These are phyloP conservation scores for Asterella californica DNA, from an alignment of 225 moss, liverwort and hornwort genomes.

Conservation along the genomic window DNA sequence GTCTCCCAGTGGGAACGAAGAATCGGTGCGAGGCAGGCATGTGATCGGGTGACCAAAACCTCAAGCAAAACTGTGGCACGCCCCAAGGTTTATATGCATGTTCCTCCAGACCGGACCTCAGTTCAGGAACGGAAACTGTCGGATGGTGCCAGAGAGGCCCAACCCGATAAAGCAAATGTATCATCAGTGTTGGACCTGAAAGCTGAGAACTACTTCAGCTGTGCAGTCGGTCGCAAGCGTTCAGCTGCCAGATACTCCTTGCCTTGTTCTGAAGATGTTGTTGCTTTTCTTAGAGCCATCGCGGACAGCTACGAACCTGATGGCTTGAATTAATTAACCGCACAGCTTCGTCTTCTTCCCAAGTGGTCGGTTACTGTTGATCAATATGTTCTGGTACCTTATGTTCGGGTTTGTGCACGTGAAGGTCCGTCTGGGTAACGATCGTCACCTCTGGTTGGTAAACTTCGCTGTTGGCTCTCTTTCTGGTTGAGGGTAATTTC, in stretches of 20 bases:
- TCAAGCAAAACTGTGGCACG: slow-evolving; percentile 61
- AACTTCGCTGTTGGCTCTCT: not conserved
- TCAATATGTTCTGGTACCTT: not conserved
- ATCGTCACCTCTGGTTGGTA: not conserved
- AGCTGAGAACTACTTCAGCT: slow-evolving; percentile 79
- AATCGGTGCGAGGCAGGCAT: slow-evolving; percentile 44
- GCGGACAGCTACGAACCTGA: slow-evolving; percentile 29
- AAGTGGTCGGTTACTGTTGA: not conserved
- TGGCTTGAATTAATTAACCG: not conserved
- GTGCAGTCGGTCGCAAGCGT: slow-evolving; percentile 76
- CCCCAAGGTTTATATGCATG: slow-evolving; percentile 41
- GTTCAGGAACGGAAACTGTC: slow-evolving; percentile 20
- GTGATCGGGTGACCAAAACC: slow-evolving; percentile 60
- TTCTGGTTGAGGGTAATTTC: not conserved
- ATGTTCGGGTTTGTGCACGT: not conserved
- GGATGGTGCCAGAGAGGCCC: slow-evolving; percentile 17
- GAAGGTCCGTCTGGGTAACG: not conserved
- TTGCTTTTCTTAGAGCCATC: slow-evolving; percentile 58
- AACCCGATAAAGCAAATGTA: slow-evolving; percentile 18
- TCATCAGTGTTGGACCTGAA: slow-evolving; percentile 71
- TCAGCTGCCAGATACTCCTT: slow-evolving; percentile 86
- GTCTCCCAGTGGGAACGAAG: slow-evolving; percentile 50
- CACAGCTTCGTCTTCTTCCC: not conserved
- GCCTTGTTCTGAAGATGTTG: slow-evolving; percentile 70
- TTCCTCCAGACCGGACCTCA: slow-evolving; percentile 21